Evolutionary conservation across 257 asterid species (phyloP).

Genomic region (Solanum peruvianum): DNA sequence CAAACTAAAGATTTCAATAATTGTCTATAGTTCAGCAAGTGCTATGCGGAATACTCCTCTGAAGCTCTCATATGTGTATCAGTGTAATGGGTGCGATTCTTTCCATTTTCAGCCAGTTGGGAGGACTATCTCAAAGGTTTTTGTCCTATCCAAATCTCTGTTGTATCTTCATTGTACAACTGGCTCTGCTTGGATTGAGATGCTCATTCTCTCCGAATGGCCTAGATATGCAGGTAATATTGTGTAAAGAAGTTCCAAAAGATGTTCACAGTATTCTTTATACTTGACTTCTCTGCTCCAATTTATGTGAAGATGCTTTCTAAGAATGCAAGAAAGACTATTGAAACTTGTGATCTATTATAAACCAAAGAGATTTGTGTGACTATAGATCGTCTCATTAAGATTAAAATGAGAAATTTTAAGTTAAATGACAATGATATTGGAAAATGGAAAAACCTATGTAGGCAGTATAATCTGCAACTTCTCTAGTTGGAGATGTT

Average conservation of each 20-base stretch:
- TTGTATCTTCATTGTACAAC: neutral
- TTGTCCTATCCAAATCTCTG: neutral
- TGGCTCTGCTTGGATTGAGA: neutral
- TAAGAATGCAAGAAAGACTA: neutral
- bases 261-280: neutral
- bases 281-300: neutral
- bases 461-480: neutral
- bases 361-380: too few relatives aligned
- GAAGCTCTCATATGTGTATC: conserved; percentile 88
- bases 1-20: neutral
- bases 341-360: too few relatives aligned
- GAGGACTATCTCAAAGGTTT: conserved; percentile 74
- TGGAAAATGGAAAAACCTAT: neutral
- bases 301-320: neutral
- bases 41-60: conserved; percentile 88
- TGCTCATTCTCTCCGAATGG: neutral
- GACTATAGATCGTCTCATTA: too few relatives aligned
- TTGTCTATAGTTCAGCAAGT: conserved; percentile 73
- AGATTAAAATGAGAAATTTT: too few relatives aligned
- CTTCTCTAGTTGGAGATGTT: neutral
- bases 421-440: neutral
- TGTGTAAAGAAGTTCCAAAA: neutral
- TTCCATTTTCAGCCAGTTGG: conserved; percentile 94
- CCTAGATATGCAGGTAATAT: neutral
- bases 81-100: conserved; percentile 91